Evolutionary conservation across 1,284 basidiomycete species (phyloP), one percentile per base, ranked within the genome.

Genomic region (Ganoderma lingzhi): DNA sequence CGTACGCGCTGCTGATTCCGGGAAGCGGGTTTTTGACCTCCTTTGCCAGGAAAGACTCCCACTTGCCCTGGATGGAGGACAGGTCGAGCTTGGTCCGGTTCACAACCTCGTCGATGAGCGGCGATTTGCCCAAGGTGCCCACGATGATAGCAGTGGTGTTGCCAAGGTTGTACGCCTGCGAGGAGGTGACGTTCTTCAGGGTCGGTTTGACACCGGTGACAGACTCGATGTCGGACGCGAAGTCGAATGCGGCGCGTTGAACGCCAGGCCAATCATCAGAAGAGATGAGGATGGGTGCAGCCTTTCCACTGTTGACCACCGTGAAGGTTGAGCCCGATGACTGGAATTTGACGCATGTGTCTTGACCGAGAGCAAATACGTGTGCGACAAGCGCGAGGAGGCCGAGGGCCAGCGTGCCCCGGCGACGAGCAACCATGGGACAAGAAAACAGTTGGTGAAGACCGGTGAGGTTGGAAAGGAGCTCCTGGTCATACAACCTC

Each of bases 201-300:
- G 79, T 70, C 2, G 88, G 87, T 66, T 82, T 83, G 59, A 83
- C 79, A 5, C 86, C 86, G 0, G 89, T 89, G 41, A 92, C 90
- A 48, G 83, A 82, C 70, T 88, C 78, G 48, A 93, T 87, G 77
- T 93, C 91, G 19, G 82, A 78, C 2, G 84, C 87, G 73, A 93
- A 90, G 74, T 90, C 87, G 14, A 80, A 76, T 3, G 88, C 89
- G 4, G 89, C 89, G 32, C 88, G 83, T 63, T 91, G 90, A 1
- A 93, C 88, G 41, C 87, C 88, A 37, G 86, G 86, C 87, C 87
- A 91, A 56, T 92, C 89, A 66, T 89, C 87, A 0, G 82, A 74
- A 19, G 87, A 86, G 39, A 87, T 78, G 44, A 88, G 78, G 42
- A 91, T 82, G 1, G 86, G 84, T 6, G 86, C 80, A 1, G 85